Conservation (phyloP, 768 basidiomycete genomes). For the Plicaturopsis crispa region DNA sequence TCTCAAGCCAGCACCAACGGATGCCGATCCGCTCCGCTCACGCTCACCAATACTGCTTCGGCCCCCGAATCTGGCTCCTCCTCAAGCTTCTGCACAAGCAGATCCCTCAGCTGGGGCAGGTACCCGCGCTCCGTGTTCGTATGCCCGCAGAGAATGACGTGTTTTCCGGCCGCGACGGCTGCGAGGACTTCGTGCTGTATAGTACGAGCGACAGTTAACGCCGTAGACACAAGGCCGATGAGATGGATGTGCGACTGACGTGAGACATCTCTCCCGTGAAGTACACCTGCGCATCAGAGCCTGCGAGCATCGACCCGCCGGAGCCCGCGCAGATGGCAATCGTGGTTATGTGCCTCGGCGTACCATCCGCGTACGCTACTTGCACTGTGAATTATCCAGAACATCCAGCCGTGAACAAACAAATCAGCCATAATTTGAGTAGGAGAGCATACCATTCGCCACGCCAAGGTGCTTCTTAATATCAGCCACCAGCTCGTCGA, state of each 20-base stretch:
- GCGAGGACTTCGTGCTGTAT: constrained; percentile 82
- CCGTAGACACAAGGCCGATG: constrained; percentile 10
- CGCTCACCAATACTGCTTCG: constrained; percentile 65
- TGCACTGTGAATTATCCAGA: constrained; percentile 59
- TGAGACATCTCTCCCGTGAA: constrained; percentile 93
- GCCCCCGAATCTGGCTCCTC: constrained; percentile 28
- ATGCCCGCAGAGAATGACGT: constrained; percentile 90
- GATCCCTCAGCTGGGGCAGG: constrained; percentile 64
- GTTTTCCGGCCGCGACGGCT: constrained; percentile 63
- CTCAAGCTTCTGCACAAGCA: constrained; percentile 47
- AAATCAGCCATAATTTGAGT: constrained; percentile 6
- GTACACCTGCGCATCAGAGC: constrained; percentile 75
- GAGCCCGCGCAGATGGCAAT: constrained; percentile 92
- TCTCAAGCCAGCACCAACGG: constrained; percentile 62
- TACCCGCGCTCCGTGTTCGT: constrained; percentile 95
- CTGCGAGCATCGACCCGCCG: constrained; percentile 70
- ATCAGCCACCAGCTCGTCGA: constrained; percentile 54
- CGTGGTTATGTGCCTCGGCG: constrained; percentile 32
- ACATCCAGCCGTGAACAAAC: no score
- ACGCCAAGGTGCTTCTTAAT: constrained; percentile 65
- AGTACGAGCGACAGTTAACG: constrained; percentile 9
- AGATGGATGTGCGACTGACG: constrained; percentile 33
- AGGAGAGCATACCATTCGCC: constrained; percentile 11
- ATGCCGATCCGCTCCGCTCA: constrained; percentile 63
- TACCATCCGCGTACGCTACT: constrained; percentile 44